Evolutionary conservation across 2,329 filamentous ascomycete genomes (phyloP).

Genomic region (Diaporthe sp.): DNA sequence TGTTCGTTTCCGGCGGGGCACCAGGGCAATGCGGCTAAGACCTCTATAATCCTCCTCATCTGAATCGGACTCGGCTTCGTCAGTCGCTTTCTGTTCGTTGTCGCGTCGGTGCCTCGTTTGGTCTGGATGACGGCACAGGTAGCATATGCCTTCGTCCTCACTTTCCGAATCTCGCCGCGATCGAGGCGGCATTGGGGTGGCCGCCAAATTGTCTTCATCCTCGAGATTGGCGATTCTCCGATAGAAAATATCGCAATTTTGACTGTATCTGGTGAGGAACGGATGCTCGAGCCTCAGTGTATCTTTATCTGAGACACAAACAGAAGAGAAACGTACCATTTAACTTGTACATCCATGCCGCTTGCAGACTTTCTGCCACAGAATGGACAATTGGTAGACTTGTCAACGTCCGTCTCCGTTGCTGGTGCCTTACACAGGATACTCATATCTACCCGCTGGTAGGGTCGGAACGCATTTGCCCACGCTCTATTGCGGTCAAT

Average conservation of each 20-base stretch:
- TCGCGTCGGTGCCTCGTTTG: not conserved
- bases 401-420: not conserved
- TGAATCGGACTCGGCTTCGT: not conserved
- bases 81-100: not conserved
- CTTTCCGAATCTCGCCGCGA: not conserved
- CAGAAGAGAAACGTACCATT: not conserved
- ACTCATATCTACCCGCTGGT: conserved; percentile 4
- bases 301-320: not conserved
- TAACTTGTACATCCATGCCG: not conserved
- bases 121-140: not conserved
- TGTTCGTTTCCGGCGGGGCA: not conserved
- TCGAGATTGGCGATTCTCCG: not conserved
- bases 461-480: not conserved
- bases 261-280: not conserved
- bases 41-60: not conserved
- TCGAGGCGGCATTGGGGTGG: not conserved
- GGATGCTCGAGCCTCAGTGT: not conserved
- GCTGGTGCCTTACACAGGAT: not conserved
- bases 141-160: not conserved
- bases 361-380: not conserved
- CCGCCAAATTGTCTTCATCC: not conserved
- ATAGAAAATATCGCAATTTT: not conserved
- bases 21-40: not conserved
- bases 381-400: not conserved
- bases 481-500: not conserved